Evolutionary conservation across 2,329 filamentous ascomycete genomes (phyloP).

Genomic region (Penicillium sclerotigenum): DNA sequence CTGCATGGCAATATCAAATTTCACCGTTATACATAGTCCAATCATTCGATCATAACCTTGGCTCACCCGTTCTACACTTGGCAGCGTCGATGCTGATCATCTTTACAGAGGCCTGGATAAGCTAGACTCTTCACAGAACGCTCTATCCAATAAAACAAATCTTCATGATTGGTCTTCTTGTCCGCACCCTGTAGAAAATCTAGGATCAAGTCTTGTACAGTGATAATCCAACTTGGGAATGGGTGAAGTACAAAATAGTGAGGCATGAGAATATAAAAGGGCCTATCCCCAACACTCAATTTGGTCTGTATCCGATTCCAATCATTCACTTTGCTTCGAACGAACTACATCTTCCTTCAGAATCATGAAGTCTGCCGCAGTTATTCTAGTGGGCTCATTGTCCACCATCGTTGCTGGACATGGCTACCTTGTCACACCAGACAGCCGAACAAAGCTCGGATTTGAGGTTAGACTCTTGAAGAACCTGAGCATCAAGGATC

Average conservation of each 20-base stretch:
- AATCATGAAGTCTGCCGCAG: not conserved
- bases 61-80: not conserved
- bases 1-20: not conserved
- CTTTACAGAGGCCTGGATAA: not conserved
- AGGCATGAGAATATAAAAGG: not conserved
- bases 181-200: conserved; percentile 1
- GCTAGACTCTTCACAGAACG: not conserved
- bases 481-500: not conserved
- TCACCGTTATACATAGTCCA: not conserved
- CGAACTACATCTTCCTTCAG: not conserved
- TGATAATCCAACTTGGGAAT: too few species aligned
- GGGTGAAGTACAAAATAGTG: not conserved
- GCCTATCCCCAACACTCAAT: not conserved
- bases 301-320: not conserved
- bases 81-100: not conserved
- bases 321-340: not conserved
- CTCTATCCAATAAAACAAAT: too few species aligned
- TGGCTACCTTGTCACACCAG: conserved; percentile 47
- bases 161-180: not conserved
- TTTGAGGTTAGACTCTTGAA: conserved; percentile 36
- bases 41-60: not conserved
- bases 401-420: conserved; percentile 37
- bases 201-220: not conserved
- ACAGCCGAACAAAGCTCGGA: conserved; percentile 47
- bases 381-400: not conserved